Base-by-base conservation (phyloP, 306 rosid genomes). In the Castanea sativa region DNA sequence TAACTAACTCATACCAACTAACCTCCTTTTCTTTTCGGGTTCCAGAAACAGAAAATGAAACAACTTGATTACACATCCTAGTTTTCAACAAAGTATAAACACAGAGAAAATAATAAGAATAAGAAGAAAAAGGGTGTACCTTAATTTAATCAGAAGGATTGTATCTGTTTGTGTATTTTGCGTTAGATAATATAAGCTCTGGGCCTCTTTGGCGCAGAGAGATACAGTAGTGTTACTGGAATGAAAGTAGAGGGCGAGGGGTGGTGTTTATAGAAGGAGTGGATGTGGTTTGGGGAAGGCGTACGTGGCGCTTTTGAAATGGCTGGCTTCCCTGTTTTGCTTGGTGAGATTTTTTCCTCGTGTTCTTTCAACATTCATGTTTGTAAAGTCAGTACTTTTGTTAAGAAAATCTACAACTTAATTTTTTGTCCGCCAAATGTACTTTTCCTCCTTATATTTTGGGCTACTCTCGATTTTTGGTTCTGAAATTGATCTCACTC, bases 291-390 rank as follows among this genome's bases (percentile, higher is more conserved):
- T 41, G 3, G 6, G 81, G 75, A 76, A 71, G 32, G 27, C 57
- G 11, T 79, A 91, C 99, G 99, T 93, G 99, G 72, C 91, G 65
- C 25, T 14, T 53, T 76, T n/a, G 27, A 71, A 78, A 64, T 76
- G 94, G 87, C 38, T 75, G 38, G 21, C 38, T 73, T 41, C 29
- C 67, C 78, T 43, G 63, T 69, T 60, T 61, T 71, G 75, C 84
- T 77, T n/a, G 10, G 55, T 18, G 12, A 77, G 75, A 64, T 78
- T 80, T 78, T 78, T 73, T 21, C 27, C 71, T 15, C 25, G 2
- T 29, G 29, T 75, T 45, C 20, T 49, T 49, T 18, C 12, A 5
- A 10, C 56, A 5, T 23, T 38, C 45, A 38, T 45, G n/a, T 21
- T 14, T 68, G 10, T 12, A 27, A 27, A 61, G 15, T 58, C 64